phyloP scores from a whole-genome alignment of 2,329 filamentous ascomycete species.

The Colletotrichum lindemuthianum region DNA sequence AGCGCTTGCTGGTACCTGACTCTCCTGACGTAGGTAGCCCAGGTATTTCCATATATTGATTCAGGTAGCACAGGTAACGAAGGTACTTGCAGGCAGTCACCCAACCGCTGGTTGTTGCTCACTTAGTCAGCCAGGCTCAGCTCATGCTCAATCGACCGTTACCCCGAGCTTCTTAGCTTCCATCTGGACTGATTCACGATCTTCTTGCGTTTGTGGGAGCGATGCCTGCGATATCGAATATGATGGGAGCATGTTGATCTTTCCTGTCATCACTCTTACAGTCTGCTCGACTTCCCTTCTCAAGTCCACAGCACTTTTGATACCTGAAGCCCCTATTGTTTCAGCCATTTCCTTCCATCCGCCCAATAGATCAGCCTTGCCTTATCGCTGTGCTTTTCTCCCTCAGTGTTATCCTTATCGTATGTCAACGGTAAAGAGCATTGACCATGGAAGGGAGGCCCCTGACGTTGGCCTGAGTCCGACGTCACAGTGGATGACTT shows the following conservation, averaged over 20 bases:
- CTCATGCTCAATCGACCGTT: too few relatives aligned
- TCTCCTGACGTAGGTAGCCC: too few relatives aligned
- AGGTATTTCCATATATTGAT: too few relatives aligned
- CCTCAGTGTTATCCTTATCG: conserved; percentile 16
- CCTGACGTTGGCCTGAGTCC: conserved; percentile 10
- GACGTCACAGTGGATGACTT: conserved; percentile 33
- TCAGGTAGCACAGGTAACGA: too few relatives aligned
- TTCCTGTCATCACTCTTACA: neutral
- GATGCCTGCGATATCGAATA: neutral
- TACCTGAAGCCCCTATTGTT: neutral
- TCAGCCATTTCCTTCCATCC: neutral
- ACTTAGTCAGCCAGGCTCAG: too few relatives aligned
- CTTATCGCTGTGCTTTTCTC: conserved; percentile 16
- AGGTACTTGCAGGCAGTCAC: too few relatives aligned
- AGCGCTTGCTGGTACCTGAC: neutral
- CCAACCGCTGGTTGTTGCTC: too few relatives aligned
- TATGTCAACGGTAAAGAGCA: conserved; percentile 14
- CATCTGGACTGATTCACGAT: too few relatives aligned
- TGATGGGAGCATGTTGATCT: neutral
- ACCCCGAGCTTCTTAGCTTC: too few relatives aligned
- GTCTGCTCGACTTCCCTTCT: neutral
- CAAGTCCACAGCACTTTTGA: neutral
- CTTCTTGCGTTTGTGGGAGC: too few relatives aligned
- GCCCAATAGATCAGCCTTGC: conserved; percentile 18
- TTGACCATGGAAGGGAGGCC: conserved; percentile 14